Evolutionary conservation across 345 rosid species (phyloP).

Genomic region (Salix koriyanagi): DNA sequence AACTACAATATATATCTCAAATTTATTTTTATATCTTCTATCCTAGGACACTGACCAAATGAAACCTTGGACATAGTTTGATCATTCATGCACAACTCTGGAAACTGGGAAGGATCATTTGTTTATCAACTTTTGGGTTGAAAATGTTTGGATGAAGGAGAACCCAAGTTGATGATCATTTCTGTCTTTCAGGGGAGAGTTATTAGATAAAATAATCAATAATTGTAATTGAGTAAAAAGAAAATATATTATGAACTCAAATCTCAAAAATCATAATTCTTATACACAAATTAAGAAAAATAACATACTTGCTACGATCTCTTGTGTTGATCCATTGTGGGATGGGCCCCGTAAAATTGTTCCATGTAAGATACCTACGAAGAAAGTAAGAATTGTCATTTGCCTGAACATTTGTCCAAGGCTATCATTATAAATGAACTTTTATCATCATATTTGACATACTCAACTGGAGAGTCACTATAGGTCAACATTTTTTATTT

Average conservation of each 20-base stretch:
- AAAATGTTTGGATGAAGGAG: too few species aligned
- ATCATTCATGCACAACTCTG: background rate
- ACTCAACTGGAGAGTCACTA: too few species aligned
- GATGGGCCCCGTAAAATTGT: conserved; percentile 11
- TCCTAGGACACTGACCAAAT: too few species aligned
- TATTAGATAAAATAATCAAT: background rate
- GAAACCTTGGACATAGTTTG: background rate
- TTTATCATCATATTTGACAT: background rate
- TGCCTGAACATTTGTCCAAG: background rate
- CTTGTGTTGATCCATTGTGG: conserved; percentile 9
- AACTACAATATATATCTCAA: too few species aligned
- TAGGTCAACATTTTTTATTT: too few species aligned
- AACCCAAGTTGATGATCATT: too few species aligned
- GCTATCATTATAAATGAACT: background rate
- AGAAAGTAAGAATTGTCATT: background rate
- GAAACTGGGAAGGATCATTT: too few species aligned
- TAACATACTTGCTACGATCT: conserved; percentile 6
- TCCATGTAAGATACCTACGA: conserved; percentile 11
- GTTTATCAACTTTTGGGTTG: background rate
- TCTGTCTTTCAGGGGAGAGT: too few species aligned
- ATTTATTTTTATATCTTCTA: too few species aligned
- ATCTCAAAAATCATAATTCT: background rate
- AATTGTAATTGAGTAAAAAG: background rate
- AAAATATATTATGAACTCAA: background rate
- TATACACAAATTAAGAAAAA: background rate